Evolutionary conservation across 1,284 basidiomycete species (phyloP), one percentile per base, ranked within the genome.

Genomic region (Papiliotrema terrestris): DNA sequence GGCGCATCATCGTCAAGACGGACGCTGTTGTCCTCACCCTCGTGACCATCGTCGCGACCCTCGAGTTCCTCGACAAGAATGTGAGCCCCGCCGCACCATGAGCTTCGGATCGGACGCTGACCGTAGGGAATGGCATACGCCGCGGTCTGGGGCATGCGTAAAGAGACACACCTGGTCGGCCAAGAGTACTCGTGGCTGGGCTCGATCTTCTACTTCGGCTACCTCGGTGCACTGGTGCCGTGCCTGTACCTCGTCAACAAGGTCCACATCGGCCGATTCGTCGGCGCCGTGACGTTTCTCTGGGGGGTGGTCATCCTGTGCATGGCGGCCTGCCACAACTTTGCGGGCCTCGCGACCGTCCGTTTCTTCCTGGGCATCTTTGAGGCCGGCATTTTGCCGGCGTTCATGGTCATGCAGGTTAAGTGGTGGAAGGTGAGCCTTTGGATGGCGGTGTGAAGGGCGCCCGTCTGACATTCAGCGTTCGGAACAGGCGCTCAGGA

Each of bases 291-390:
- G 48, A 54, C 54, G 19, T 22, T 23, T 5, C 22, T 44, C n/a
- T 44, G 43, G 43, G 43, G 43, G 9, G 25, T 44, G 23, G 52
- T 52, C 8, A 43, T 51, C 14, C 22, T 54, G 17, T 49, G 53
- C 44, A 53, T 54, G 48, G 60, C 60, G 1, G 62, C 62, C 4
- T 50, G 55, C 15, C 42, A 57, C 19, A 61, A 53, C 47, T 62
- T 61, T 23, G 52, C 60, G 0, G 49, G 49, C 14, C 42, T 62
- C 19, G 48, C 52, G 14, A 45, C 45, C 2, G 41, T 42, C n/a
- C 48, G 62, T 15, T 62, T 62, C 49, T 41, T 65, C 39, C 51
- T 64, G 11, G 62, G 62, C 29, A 54, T 57, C 13, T 51, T 52
- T 19, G 62, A 64, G 17, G 47, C 54, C 1, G 61, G 56, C 37